Percentiles rank a stretch among this genome's conserved stretches.
These are phyloP conservation scores for Fraxinus excelsior DNA, from an alignment of 257 asterid genomes.

Conservation along the genomic window DNA sequence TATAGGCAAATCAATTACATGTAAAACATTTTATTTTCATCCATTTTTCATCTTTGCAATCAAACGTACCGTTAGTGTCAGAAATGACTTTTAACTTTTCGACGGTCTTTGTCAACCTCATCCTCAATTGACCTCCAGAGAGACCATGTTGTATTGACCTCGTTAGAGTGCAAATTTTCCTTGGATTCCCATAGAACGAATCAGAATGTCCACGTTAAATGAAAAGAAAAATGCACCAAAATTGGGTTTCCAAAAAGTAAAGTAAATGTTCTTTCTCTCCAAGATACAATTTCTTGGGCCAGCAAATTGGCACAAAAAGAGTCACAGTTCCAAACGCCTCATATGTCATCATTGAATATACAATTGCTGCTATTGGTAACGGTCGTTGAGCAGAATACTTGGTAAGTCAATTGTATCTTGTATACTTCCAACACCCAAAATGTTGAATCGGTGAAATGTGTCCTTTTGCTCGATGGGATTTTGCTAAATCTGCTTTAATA, in stretches of 20 bases:
- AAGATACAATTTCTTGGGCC: neutral
- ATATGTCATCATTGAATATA: constrained; percentile 10
- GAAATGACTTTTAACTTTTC: no score
- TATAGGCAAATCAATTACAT: no score
- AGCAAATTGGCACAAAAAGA: neutral
- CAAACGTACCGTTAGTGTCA: no score
- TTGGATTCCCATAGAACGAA: neutral
- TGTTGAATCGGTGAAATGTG: constrained; percentile 25
- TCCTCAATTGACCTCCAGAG: no score
- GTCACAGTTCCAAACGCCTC: neutral
- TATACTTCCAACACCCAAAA: constrained; percentile 17
- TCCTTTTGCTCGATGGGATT: neutral
- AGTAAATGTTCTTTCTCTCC: neutral
- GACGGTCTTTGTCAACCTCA: no score
- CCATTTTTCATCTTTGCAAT: no score
- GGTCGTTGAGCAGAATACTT: constrained; percentile 30
- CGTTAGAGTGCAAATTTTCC: no score
- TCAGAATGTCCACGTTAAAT: neutral
- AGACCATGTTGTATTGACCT: no score
- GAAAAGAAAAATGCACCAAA: neutral
- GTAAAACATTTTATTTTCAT: no score
- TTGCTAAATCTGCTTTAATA: neutral
- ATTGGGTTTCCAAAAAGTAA: neutral
- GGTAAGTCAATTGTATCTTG: constrained; percentile 29
- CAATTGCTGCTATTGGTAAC: neutral